Evolutionary conservation across 1,284 basidiomycete genomes (phyloP).

Genomic region (Tilletiaria anomala): DNA sequence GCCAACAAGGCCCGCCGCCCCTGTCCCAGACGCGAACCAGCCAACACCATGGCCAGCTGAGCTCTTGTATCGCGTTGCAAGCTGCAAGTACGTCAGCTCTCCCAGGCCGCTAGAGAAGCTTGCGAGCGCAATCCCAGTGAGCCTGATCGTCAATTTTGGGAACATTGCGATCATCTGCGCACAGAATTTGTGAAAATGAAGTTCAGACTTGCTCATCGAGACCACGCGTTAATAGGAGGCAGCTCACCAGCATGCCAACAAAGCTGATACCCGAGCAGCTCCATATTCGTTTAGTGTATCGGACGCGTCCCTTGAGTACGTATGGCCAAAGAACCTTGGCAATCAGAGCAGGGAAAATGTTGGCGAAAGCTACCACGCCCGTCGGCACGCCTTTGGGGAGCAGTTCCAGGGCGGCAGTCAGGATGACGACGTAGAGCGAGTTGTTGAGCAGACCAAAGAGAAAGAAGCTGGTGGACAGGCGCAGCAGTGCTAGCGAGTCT

Average conservation of each 20-base stretch:
- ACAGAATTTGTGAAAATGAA: too few species aligned
- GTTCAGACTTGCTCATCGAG: too few species aligned
- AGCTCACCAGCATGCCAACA: constrained; percentile 26
- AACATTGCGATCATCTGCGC: constrained; percentile 65
- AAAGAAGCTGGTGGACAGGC: constrained; percentile 31
- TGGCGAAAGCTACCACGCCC: constrained; percentile 69
- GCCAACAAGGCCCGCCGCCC: constrained; percentile 80
- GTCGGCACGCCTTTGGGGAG: constrained; percentile 51
- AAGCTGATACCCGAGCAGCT: constrained; percentile 41
- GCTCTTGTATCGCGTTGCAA: constrained; percentile 55
- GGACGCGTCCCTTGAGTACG: constrained; percentile 22
- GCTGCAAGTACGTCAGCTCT: constrained; percentile 83
- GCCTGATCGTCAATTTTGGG: constrained; percentile 53
- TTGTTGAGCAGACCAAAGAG: constrained; percentile 41
- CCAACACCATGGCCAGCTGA: constrained; percentile 13
- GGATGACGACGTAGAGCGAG: constrained; percentile 68
- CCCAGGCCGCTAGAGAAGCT: constrained; percentile 87
- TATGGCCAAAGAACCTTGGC: constrained; percentile 93
- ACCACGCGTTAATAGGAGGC: too few species aligned
- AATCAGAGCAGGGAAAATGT: constrained; percentile 41
- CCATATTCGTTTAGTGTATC: constrained; percentile 19
- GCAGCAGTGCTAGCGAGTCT: constrained; percentile 1
- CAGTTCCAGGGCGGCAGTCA: constrained; percentile 85
- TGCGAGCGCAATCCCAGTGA: constrained; percentile 74
- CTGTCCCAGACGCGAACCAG: constrained; percentile 57